A percentile compares a stretch with the other conserved stretches of the same genome.
Evolutionary conservation across 805 yeast species (phyloP).

Genomic region (Sugiyamaella chiloensis): DNA sequence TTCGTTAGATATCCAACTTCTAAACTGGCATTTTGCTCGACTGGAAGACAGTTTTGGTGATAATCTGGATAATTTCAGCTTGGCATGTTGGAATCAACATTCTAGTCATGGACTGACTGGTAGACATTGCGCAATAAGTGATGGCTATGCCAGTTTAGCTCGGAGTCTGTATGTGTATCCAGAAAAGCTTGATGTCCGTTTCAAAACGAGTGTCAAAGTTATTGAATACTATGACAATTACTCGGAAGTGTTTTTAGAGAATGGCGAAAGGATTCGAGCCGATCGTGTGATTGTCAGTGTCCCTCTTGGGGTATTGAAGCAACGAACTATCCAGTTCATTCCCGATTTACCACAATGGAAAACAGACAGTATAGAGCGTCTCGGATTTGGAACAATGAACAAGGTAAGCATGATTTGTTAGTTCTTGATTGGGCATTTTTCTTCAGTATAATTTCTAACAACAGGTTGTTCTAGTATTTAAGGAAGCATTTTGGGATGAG

Average conservation of each 20-base stretch:
- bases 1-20: conserved; percentile 34
- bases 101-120: conserved; percentile 41
- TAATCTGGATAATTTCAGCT: conserved; percentile 33
- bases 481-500: conserved; percentile 39
- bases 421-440: neutral
- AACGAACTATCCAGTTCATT: conserved; percentile 36
- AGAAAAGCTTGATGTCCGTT: conserved; percentile 38
- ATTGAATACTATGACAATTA: conserved; percentile 37
- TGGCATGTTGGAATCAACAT: conserved; percentile 42
- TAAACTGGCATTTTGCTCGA: conserved; percentile 42
- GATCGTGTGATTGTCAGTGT: conserved; percentile 39
- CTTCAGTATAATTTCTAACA: conserved; percentile 6
- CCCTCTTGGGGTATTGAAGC: conserved; percentile 42
- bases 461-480: conserved; percentile 37
- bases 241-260: conserved; percentile 34
- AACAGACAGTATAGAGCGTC: conserved; percentile 36
- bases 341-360: conserved; percentile 44
- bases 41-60: conserved; percentile 39
- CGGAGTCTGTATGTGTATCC: conserved; percentile 39
- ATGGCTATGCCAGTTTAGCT: conserved; percentile 36
- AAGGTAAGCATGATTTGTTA: conserved; percentile 25
- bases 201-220: conserved; percentile 37
- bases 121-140: conserved; percentile 36
- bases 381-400: conserved; percentile 40
- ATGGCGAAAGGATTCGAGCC: conserved; percentile 40